Conservation (phyloP, 495 filamentous ascomycete genomes). For the Xylaria acuta region DNA sequence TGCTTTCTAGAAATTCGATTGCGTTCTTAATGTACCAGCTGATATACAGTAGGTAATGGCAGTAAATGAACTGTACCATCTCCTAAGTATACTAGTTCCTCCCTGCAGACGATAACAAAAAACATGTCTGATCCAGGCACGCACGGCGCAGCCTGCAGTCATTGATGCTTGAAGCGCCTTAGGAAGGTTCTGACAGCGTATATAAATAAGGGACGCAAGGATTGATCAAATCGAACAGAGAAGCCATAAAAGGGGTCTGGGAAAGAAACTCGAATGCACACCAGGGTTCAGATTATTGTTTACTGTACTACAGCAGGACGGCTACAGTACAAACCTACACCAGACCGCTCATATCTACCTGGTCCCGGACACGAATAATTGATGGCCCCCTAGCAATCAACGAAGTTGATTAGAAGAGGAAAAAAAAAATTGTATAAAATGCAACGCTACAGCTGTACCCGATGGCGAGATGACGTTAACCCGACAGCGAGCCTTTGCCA, state of each 20-base stretch:
- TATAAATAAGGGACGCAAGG: background rate
- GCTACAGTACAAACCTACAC: background rate
- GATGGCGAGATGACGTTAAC: constrained; percentile 3
- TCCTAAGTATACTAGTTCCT: background rate
- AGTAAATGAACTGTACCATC: constrained; percentile 6
- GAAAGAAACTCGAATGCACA: background rate
- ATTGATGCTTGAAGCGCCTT: background rate
- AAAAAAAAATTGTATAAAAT: background rate
- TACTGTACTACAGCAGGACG: background rate
- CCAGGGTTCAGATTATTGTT: background rate
- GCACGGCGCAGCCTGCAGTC: background rate
- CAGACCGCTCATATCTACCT: constrained; percentile 1
- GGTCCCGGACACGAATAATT: background rate
- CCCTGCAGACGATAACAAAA: background rate
- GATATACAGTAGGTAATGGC: background rate
- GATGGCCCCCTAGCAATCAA: background rate
- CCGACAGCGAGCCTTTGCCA: constrained; percentile 15
- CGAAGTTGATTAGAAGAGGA: background rate
- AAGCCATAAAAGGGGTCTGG: constrained; percentile 13
- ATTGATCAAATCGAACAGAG: background rate
- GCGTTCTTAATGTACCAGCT: background rate
- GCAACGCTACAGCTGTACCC: background rate
- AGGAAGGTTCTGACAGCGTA: constrained; percentile 8
- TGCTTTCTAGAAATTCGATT: constrained; percentile 27
- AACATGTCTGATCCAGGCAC: constrained; percentile 10